Evolutionary conservation across 768 basidiomycete genomes (phyloP), one percentile per base, ranked within the genome.

Genomic region (Udeniomyces megalosporus): DNA sequence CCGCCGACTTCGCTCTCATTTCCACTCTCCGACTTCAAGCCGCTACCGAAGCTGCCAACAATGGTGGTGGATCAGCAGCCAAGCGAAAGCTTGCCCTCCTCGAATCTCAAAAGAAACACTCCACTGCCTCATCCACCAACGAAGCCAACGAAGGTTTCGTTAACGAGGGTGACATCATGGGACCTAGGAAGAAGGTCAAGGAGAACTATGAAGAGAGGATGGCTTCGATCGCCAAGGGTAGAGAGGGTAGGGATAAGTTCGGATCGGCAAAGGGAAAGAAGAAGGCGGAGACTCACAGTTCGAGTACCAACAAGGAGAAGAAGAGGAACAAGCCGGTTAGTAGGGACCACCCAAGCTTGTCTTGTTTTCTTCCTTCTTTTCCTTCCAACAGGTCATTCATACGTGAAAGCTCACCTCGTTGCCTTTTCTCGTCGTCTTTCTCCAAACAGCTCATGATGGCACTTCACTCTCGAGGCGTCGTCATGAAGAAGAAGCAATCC

Each of bases 241-340:
- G 92, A 44, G 92, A 97, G 73, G 93, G 90, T 0, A 80, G 93
- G 53, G 92, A 93, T 72, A 93, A 92, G 75, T 95, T 83, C 71
- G 87, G 87, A 24, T 86, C 86, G 44, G 75, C 81, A 67, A 93
- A 85, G 76, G 90, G 89, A n/a, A 91, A 92, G 77, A 85, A 87
- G 75, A 88, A 82, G 64, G 89, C 88, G 72, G 87, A 78, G 38
- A 74, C 77, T 12, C 82, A 84, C 63, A 89, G 87, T 73, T 88
- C 86, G 70, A 83, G 85, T 60, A 93, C 91, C 35, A 95, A 95
- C 73, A 78, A 82, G 70, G 88, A 93, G 76, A 95, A 95, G 80
- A 81, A 83, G 44, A 80, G 85, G 71, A 91, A 92, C 73, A 95
- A 96, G 73, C 91, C 91, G 28, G 38, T 42, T 8, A 42, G 38